phyloP scores from a whole-genome alignment of 1,284 basidiomycete genomes.

The Pseudozyma sp. region DNA sequence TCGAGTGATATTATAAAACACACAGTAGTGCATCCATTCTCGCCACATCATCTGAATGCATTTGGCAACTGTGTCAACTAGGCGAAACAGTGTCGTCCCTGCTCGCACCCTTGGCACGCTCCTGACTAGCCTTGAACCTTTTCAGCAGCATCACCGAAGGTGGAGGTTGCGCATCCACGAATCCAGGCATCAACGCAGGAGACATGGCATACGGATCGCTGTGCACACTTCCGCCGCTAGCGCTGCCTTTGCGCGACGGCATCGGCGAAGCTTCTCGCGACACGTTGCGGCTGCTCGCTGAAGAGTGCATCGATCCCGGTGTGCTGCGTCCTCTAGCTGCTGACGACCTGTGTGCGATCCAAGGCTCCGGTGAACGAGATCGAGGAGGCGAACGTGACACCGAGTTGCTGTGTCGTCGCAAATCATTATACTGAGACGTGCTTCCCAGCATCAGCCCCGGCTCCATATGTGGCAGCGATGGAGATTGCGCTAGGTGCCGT shows the following conservation, averaged over 20 bases:
- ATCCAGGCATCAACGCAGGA: slow-evolving; percentile 27
- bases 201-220: slow-evolving; percentile 4
- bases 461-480: slow-evolving; percentile 14
- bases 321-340: slow-evolving; percentile 1
- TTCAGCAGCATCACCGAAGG: slow-evolving; percentile 16
- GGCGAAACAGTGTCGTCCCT: not conserved
- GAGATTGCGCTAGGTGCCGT: slow-evolving; percentile 5
- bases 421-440: not conserved
- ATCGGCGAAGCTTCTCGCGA: slow-evolving; percentile 27
- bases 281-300: slow-evolving; percentile 19
- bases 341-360: not conserved
- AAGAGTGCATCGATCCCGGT: slow-evolving; percentile 4
- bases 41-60: too few species aligned
- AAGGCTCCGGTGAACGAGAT: not conserved
- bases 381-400: slow-evolving; percentile 8
- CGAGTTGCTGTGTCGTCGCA: slow-evolving; percentile 14
- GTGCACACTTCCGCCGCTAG: not conserved
- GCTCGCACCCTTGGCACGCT: not conserved
- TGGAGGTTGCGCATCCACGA: slow-evolving; percentile 17
- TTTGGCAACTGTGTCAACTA: not conserved
- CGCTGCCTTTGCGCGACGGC: slow-evolving; percentile 7
- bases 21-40: too few species aligned
- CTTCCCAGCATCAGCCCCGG: slow-evolving; percentile 25
- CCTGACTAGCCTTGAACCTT: slow-evolving; percentile 30
- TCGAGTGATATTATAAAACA: too few species aligned